phyloP scores from a whole-genome alignment of 768 basidiomycete species.

The Kwoniella dejecticola region DNA sequence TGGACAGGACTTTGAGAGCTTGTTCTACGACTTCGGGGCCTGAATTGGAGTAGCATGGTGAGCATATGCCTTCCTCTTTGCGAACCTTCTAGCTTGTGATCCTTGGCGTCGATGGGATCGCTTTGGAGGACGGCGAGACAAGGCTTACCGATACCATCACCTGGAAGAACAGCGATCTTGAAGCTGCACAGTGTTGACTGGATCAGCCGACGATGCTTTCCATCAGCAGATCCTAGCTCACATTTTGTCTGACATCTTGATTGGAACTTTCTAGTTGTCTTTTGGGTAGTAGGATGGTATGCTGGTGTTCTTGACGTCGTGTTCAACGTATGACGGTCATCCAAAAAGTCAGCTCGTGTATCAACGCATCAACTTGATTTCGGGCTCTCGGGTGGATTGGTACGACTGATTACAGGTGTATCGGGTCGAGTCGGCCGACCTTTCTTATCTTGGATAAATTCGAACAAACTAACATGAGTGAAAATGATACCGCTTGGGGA shows the following conservation, averaged over 20 bases:
- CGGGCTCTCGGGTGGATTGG: conserved; percentile 16
- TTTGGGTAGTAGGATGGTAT: not conserved
- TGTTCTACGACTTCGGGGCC: conserved; percentile 89
- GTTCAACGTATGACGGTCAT: conserved; percentile 4
- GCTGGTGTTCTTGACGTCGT: no score
- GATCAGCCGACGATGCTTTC: not conserved
- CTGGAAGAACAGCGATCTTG: conserved; percentile 84
- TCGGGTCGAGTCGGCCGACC: conserved; percentile 17
- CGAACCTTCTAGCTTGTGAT: not conserved
- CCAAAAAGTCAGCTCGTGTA: conserved; percentile 1
- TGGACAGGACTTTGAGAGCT: conserved; percentile 78
- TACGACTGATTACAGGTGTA: no score
- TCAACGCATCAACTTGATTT: not conserved
- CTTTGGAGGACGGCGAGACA: no score
- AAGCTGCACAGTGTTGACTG: conserved; percentile 61
- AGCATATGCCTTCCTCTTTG: not conserved
- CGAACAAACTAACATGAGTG: not conserved
- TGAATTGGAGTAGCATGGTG: no score
- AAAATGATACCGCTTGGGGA: not conserved
- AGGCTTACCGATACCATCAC: conserved; percentile 88
- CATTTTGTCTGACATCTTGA: conserved; percentile 38
- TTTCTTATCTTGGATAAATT: not conserved
- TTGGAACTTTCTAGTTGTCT: not conserved
- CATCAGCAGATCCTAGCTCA: conserved; percentile 20
- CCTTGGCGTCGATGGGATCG: no score